Percentiles rank a stretch among this genome's conserved stretches.
These are phyloP conservation scores for Solanum peruvianum DNA, from an alignment of 257 asterid species.

Conservation along the genomic window DNA sequence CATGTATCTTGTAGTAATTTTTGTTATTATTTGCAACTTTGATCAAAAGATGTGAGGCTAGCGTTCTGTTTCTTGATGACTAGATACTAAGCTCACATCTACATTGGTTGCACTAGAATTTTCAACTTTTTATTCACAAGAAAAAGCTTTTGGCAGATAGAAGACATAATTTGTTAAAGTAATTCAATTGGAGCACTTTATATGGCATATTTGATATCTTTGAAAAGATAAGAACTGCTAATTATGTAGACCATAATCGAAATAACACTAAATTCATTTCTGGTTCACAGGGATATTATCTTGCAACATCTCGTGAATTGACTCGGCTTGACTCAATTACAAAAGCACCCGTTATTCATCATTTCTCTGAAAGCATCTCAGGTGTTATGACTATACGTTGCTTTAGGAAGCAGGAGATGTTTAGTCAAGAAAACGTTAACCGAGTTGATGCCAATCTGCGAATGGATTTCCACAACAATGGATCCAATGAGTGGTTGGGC, in stretches of 20 bases:
- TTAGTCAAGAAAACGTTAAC: slow-evolving; percentile 53
- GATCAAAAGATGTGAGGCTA: not conserved
- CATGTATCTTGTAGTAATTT: not conserved
- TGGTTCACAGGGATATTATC: slow-evolving; percentile 71
- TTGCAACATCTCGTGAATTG: slow-evolving; percentile 81
- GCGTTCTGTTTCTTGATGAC: not conserved
- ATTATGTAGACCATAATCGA: not conserved
- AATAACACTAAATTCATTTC: not conserved
- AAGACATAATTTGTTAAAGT: not conserved
- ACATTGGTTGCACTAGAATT: not conserved
- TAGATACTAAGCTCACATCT: not conserved
- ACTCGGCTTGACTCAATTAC: slow-evolving; percentile 92
- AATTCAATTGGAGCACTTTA: not conserved
- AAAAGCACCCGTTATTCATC: slow-evolving; percentile 92
- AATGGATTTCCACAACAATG: slow-evolving; percentile 91
- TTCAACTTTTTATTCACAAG: not conserved
- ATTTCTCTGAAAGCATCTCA: slow-evolving; percentile 89
- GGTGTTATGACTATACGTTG: slow-evolving; percentile 93
- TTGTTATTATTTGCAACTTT: not conserved
- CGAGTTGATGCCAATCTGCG: slow-evolving; percentile 71
- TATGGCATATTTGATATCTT: not conserved
- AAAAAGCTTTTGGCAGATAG: not conserved
- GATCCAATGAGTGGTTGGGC: slow-evolving; percentile 95
- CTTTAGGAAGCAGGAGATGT: slow-evolving; percentile 64
- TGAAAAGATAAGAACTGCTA: not conserved